Evolutionary conservation across 2,329 filamentous ascomycete species (phyloP), one percentile per base, ranked within the genome.

Genomic region (Helicocarpus griseus): DNA sequence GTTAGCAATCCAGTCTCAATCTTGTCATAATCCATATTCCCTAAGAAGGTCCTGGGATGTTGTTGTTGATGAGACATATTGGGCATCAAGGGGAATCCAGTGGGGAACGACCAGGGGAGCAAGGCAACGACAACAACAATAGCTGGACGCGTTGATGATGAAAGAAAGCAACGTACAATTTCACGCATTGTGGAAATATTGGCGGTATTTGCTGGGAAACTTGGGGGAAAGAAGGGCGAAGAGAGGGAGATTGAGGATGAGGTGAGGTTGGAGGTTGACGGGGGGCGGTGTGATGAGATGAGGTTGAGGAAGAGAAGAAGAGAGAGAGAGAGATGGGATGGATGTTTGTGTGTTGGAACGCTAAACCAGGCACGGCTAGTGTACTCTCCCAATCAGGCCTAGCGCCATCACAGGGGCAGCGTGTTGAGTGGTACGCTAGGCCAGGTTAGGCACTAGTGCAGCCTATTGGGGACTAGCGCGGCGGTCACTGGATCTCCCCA

Each of bases 111-210:
- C 9, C 29, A 31, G 39, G 17, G 36, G n/a, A 17, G 35, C 22
- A 24, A 41, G 14, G 17, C 21, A 14, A 8, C 11, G 35, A 35
- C n/a, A 14, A 26, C 7, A 22, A 7, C 24, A 21, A 43, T 13
- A 13, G 28, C 6, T n/a, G n/a, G 62, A 71, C 69, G 69, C 66
- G 68, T 70, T 60, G 57, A 49, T 48, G 53, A 52, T 47, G 53
- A 56, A 54, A 44, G 51, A 50, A 52, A 46, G 7, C 17, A 49
- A 81, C 82, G 73, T 76, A 85, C 82, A 69, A 86, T 86, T 77
- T 86, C 82, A 81, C 82, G 82, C 82, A 86, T 86, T 61, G 75
- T 84, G 80, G 66, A 50, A 52, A 47, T 19, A 44, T 11, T 28
- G 19, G 39, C 41, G 31, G 21, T 22, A 21, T 44, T 50, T 52